phyloP scores from a whole-genome alignment of 1,284 basidiomycete genomes.

The Cryptococcus sp. region DNA sequence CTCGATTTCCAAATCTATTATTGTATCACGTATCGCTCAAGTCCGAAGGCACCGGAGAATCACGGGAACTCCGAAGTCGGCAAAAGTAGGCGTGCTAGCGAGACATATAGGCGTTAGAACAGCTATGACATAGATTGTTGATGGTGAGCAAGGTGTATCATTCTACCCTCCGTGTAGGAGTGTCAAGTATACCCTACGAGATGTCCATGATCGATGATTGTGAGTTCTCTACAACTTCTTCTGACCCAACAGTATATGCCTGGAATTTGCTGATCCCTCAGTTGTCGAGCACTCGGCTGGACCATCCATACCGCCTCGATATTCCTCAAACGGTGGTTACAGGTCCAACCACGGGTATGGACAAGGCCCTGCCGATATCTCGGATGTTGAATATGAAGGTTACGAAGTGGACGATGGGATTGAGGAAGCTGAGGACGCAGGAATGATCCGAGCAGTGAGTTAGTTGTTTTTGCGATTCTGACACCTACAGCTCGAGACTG shows the following conservation, averaged over 20 bases:
- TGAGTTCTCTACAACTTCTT: slow-evolving; percentile 47
- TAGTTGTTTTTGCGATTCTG: not conserved
- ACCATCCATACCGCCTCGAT: slow-evolving; percentile 46
- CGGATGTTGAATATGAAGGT: slow-evolving; percentile 72
- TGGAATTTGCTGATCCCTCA: slow-evolving; percentile 35
- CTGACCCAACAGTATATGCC: not conserved
- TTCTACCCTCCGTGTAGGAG: too few species aligned
- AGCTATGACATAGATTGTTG: too few species aligned
- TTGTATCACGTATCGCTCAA: too few species aligned
- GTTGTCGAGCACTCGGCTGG: slow-evolving; percentile 75
- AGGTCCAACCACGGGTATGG: slow-evolving; percentile 11
- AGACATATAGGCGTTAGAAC: too few species aligned
- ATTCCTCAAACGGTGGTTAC: slow-evolving; percentile 14
- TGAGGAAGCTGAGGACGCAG: slow-evolving; percentile 27
- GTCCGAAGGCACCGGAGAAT: too few species aligned
- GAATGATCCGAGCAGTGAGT: slow-evolving; percentile 32
- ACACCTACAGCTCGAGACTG: slow-evolving; percentile 46
- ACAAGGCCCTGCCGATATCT: slow-evolving; percentile 43
- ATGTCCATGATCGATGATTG: slow-evolving; percentile 77
- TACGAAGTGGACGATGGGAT: slow-evolving; percentile 69
- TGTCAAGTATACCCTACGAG: not conserved
- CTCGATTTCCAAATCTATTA: too few species aligned
- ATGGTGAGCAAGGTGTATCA: too few species aligned
- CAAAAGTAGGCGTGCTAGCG: too few species aligned
- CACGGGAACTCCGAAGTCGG: too few species aligned